phyloP scores from a whole-genome alignment of 208 protist genomes.

The Leishmania tropica region DNA sequence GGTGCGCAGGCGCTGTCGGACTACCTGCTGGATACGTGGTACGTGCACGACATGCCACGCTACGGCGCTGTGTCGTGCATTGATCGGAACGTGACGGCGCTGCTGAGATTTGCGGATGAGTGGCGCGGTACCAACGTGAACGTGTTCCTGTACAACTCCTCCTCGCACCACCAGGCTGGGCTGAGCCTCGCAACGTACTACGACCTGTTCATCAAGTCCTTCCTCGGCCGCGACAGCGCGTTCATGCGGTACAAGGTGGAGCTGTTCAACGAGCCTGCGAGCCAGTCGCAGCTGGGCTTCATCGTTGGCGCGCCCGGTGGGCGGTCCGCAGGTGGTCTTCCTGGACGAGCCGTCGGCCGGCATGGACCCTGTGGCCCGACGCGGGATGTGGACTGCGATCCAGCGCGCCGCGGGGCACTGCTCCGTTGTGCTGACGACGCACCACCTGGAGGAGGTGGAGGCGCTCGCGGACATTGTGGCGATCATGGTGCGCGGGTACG shows the following conservation, averaged over 20 bases:
- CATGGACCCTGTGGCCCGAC: constrained; percentile 67
- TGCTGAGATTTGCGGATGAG: background rate
- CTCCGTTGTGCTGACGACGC: constrained; percentile 91
- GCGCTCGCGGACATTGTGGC: constrained; percentile 71
- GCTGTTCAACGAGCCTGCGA: constrained; percentile 15
- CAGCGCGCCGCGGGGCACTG: constrained; percentile 48
- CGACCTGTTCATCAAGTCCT: constrained; percentile 87
- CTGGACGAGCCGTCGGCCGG: constrained; percentile 80
- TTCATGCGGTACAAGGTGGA: constrained; percentile 9
- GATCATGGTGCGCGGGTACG: constrained; percentile 85
- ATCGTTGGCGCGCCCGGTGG: too few relatives aligned
- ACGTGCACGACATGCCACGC: constrained; percentile 8
- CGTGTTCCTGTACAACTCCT: constrained; percentile 17
- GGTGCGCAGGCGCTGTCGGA: constrained; percentile 45
- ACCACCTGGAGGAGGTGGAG: constrained; percentile 94
- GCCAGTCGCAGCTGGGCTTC: constrained; percentile 28
- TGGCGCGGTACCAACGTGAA: constrained; percentile 5
- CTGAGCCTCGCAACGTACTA: constrained; percentile 80
- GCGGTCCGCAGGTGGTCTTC: constrained; percentile 54
- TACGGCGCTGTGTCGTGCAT: constrained; percentile 26
- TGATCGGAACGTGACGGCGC: constrained; percentile 6
- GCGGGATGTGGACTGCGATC: constrained; percentile 72
- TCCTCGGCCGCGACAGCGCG: constrained; percentile 5
- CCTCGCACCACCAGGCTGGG: constrained; percentile 29
- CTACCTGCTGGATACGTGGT: constrained; percentile 40